A percentile compares a stretch with the other conserved stretches of the same genome.
Conservation (phyloP, 2,329 filamentous ascomycete genomes). For the Colletotrichum higginsianum region DNA sequence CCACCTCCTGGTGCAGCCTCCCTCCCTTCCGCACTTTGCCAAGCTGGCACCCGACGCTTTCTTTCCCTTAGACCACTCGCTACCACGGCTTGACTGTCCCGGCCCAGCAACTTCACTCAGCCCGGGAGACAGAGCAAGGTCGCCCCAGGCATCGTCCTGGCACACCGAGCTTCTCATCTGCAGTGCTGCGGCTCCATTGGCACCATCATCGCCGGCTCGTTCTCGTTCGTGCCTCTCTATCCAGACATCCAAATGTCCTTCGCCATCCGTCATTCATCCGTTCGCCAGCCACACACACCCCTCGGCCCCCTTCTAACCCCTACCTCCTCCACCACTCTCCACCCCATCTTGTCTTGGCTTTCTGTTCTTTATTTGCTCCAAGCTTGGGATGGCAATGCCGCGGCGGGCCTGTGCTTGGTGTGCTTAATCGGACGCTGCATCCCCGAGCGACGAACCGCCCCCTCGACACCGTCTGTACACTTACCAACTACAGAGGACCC, state of each 20-base stretch:
- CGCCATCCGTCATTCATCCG: constrained; percentile 28
- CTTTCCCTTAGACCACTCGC: neutral
- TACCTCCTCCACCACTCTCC: constrained; percentile 25
- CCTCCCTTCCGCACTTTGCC: neutral
- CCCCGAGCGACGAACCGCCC: constrained; percentile 37
- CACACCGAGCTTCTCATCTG: constrained; percentile 11
- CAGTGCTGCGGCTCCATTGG: constrained; percentile 29
- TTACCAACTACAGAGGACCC: neutral
- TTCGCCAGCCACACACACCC: constrained; percentile 19
- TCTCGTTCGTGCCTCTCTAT: constrained; percentile 16
- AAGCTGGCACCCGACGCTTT: constrained; percentile 25
- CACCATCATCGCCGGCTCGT: constrained; percentile 20
- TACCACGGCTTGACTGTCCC: neutral
- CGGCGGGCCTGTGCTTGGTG: constrained; percentile 43
- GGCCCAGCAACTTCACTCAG: constrained; percentile 14
- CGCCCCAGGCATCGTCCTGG: neutral
- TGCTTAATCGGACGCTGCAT: constrained; percentile 43
- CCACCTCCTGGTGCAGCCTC: constrained; percentile 26
- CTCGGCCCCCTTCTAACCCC: constrained; percentile 24
- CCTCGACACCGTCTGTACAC: constrained; percentile 14
- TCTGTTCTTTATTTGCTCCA: constrained; percentile 40
- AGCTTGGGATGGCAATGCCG: constrained; percentile 46
- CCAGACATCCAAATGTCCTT: constrained; percentile 20
- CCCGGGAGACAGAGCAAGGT: neutral
- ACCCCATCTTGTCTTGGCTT: constrained; percentile 42